phyloP scores from a whole-genome alignment of 345 rosid genomes.

The Aegle marmelos region DNA sequence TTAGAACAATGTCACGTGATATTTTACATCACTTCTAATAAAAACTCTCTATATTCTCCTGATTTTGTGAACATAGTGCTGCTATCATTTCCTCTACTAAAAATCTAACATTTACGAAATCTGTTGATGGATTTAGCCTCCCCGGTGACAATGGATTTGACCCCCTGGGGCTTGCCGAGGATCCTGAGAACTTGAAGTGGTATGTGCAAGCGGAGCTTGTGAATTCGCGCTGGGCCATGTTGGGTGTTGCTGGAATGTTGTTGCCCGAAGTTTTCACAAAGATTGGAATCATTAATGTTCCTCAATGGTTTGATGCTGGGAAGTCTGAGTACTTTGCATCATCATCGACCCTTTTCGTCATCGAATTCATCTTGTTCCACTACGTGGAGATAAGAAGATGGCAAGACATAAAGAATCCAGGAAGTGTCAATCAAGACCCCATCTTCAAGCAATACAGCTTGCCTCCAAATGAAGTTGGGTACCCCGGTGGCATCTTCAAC shows the following conservation, averaged over 20 bases:
- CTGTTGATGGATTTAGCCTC: slow-evolving; percentile 43
- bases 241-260: slow-evolving; percentile 92
- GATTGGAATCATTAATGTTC: slow-evolving; percentile 72
- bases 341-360: slow-evolving; percentile 86
- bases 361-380: slow-evolving; percentile 94
- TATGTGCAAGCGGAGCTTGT: slow-evolving; percentile 91
- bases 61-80: background rate
- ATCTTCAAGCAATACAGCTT: slow-evolving; percentile 96
- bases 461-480: slow-evolving; percentile 78
- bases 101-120: background rate
- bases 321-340: slow-evolving; percentile 89
- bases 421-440: slow-evolving; percentile 95
- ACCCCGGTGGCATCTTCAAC: slow-evolving; percentile 92
- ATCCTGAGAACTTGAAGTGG: slow-evolving; percentile 94
- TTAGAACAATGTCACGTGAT: no score
- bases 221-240: slow-evolving; percentile 92
- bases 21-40: no score
- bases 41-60: no score
- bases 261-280: slow-evolving; percentile 90
- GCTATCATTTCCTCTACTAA: background rate
- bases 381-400: slow-evolving; percentile 97
- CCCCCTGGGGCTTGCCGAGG: slow-evolving; percentile 88
- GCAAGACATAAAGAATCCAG: slow-evolving; percentile 99
- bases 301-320: slow-evolving; percentile 92
- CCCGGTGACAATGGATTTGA: slow-evolving; percentile 98